Evolutionary conservation across 768 basidiomycete species (phyloP).

Genomic region (Leccinum ochraceum): DNA sequence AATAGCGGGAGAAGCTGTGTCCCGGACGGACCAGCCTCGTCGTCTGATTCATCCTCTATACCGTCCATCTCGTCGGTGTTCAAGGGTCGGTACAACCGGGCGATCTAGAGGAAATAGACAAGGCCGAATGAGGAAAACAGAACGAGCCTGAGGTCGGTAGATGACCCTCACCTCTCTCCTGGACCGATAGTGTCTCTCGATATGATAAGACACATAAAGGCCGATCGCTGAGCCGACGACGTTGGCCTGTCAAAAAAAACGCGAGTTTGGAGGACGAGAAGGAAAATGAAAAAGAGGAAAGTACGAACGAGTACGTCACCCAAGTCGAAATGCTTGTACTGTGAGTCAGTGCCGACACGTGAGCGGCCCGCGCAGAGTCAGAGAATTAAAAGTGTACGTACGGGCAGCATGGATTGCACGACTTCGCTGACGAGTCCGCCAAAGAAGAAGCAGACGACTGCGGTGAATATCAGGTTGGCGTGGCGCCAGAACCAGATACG

Average conservation of each 20-base stretch:
- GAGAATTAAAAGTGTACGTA: slow-evolving; percentile 31
- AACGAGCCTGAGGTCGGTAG: not conserved
- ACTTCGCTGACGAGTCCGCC: slow-evolving; percentile 82
- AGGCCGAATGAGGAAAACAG: slow-evolving; percentile 2
- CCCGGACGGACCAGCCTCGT: no score
- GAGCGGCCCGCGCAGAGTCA: slow-evolving; percentile 1
- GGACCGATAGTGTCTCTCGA: slow-evolving; percentile 76
- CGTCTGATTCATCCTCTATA: no score
- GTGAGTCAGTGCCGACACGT: not conserved
- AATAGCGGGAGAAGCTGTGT: no score
- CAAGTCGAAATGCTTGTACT: slow-evolving; percentile 73
- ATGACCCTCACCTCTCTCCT: slow-evolving; percentile 63
- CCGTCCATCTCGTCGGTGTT: no score
- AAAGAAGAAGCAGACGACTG: slow-evolving; percentile 70
- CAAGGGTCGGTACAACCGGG: slow-evolving; percentile 74
- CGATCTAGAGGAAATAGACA: slow-evolving; percentile 48
- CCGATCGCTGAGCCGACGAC: slow-evolving; percentile 72
- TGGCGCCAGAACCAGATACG: slow-evolving; percentile 89
- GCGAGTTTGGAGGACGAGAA: not conserved
- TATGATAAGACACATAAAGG: slow-evolving; percentile 60
- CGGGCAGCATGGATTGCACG: slow-evolving; percentile 78
- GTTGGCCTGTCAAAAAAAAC: slow-evolving; percentile 59
- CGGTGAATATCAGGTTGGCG: slow-evolving; percentile 66
- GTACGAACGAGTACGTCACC: slow-evolving; percentile 68
- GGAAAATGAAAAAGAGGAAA: not conserved